These are phyloP conservation scores for Passiflora organensis DNA, from an alignment of 345 rosid genomes.

Conservation along the genomic window DNA sequence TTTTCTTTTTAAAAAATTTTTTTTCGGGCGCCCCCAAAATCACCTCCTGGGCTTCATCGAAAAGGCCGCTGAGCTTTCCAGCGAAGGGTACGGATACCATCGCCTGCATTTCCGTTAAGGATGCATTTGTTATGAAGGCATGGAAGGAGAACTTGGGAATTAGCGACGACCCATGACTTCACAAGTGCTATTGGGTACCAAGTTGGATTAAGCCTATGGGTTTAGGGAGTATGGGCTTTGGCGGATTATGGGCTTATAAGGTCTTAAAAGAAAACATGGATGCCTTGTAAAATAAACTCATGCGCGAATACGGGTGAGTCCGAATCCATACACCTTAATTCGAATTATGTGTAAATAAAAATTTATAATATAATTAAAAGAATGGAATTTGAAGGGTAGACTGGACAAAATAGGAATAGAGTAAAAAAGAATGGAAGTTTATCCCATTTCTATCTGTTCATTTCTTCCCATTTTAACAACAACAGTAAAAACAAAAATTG, in stretches of 20 bases:
- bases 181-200: slow-evolving; percentile 70
- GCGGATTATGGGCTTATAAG: slow-evolving; percentile 88
- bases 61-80: slow-evolving; percentile 63
- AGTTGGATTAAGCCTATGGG: slow-evolving; percentile 76
- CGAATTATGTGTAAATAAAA: too few species aligned
- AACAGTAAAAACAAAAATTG: background rate
- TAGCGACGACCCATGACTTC: slow-evolving; percentile 66
- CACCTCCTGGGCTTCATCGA: slow-evolving; percentile 92
- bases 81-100: slow-evolving; percentile 74
- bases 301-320: too few species aligned
- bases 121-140: slow-evolving; percentile 80
- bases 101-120: slow-evolving; percentile 90
- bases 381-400: too few species aligned
- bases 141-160: slow-evolving; percentile 75
- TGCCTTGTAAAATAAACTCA: too few species aligned
- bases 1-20: too few species aligned
- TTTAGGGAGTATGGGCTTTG: slow-evolving; percentile 65
- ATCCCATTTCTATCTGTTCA: too few species aligned
- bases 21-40: slow-evolving; percentile 87
- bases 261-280: too few species aligned
- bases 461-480: too few species aligned
- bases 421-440: too few species aligned
- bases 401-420: too few species aligned
- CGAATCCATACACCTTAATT: too few species aligned
- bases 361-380: too few species aligned